phyloP scores from a whole-genome alignment of 805 yeast genomes.

The Komagataella mondaviorum region DNA sequence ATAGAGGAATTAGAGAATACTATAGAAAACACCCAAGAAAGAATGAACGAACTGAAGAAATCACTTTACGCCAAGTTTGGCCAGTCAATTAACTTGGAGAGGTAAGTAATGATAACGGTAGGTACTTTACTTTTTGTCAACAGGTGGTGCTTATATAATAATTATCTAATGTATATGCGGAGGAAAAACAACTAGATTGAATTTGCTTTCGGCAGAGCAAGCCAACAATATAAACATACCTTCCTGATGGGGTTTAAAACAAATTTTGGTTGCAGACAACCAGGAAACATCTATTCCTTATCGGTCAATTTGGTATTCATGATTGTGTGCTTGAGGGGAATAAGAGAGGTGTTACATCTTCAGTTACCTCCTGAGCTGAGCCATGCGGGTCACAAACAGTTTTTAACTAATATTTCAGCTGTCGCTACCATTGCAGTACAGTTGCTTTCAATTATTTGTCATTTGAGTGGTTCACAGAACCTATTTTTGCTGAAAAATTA shows the following conservation, averaged over 20 bases:
- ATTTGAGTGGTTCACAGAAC: slow-evolving; percentile 11
- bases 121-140: not conserved
- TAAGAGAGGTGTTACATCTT: slow-evolving; percentile 4
- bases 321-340: slow-evolving; percentile 1
- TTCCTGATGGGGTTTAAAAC: not conserved
- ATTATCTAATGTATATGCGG: not conserved
- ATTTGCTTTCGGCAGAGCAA: not conserved
- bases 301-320: not conserved
- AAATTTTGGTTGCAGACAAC: not conserved
- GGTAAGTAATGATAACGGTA: slow-evolving; percentile 14
- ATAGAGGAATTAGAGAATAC: slow-evolving; percentile 31
- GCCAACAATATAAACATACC: not conserved
- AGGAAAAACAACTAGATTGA: not conserved
- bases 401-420: slow-evolving; percentile 56
- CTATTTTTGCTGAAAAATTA: slow-evolving; percentile 23
- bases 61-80: slow-evolving; percentile 85
- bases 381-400: slow-evolving; percentile 58
- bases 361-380: slow-evolving; percentile 34
- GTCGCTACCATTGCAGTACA: slow-evolving; percentile 29
- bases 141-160: not conserved
- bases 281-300: slow-evolving; percentile 2
- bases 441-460: slow-evolving; percentile 23
- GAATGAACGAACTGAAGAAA: slow-evolving; percentile 50
- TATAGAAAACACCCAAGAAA: slow-evolving; percentile 37
- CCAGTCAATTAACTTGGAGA: slow-evolving; percentile 72